Conservation (phyloP, 768 basidiomycete genomes). For the Suillus paluster region DNA sequence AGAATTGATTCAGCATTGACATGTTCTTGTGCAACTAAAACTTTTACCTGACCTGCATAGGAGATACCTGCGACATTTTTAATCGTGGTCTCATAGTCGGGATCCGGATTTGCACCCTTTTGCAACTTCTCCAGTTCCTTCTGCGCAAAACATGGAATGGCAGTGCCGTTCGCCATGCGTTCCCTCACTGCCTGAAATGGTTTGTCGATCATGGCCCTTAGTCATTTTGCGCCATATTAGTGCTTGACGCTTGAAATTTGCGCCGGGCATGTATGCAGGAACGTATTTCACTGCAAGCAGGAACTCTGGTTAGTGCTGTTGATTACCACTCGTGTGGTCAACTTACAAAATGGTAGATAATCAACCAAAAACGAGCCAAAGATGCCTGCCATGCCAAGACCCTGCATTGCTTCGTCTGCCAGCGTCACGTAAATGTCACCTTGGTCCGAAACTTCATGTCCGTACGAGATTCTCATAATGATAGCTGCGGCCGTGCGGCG, state of each 20-base stretch:
- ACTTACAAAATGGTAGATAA: slow-evolving; percentile 36
- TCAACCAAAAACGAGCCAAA: slow-evolving; percentile 51
- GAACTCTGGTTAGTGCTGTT: not conserved
- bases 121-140: slow-evolving; percentile 41
- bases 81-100: slow-evolving; percentile 48
- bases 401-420: slow-evolving; percentile 43
- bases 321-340: not conserved
- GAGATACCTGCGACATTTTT: slow-evolving; percentile 55
- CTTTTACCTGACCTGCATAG: slow-evolving; percentile 44
- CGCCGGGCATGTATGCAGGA: slow-evolving; percentile 55
- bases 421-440: slow-evolving; percentile 46
- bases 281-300: slow-evolving; percentile 44
- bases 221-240: slow-evolving; percentile 40
- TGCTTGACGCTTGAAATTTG: slow-evolving; percentile 52
- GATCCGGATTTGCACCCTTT: slow-evolving; percentile 19
- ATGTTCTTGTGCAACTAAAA: not conserved
- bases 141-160: slow-evolving; percentile 50
- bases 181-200: slow-evolving; percentile 49
- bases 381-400: slow-evolving; percentile 42
- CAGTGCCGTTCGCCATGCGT: slow-evolving; percentile 43
- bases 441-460: slow-evolving; percentile 39
- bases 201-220: slow-evolving; percentile 35
- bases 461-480: slow-evolving; percentile 47
- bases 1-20: slow-evolving; percentile 12
- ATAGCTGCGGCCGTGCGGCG: slow-evolving; percentile 44